A percentile compares a stretch with the other conserved stretches of the same genome.
Evolutionary conservation across 2,329 filamentous ascomycete genomes (phyloP).

Genomic region (Penicillium paneum): DNA sequence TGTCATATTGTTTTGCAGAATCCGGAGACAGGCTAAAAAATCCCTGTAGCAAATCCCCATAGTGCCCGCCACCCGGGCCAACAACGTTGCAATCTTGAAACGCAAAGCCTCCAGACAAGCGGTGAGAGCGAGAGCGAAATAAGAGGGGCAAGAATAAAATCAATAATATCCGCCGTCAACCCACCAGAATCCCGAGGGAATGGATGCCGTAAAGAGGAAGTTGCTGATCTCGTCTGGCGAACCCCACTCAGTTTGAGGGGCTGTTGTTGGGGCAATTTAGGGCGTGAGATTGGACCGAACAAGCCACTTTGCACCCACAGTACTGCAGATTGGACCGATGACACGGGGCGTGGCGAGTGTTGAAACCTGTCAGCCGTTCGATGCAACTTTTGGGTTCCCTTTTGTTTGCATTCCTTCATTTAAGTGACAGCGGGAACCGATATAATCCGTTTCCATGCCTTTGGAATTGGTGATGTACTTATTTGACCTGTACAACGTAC

Average conservation of each 20-base stretch:
- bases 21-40: not conserved
- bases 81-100: not conserved
- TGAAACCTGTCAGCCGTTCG: constrained; percentile 8
- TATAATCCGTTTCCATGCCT: constrained; percentile 16
- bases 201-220: constrained; percentile 21
- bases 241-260: constrained; percentile 18
- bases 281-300: constrained; percentile 11
- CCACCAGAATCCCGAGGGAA: constrained; percentile 20
- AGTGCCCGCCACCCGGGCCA: not conserved
- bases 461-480: constrained; percentile 12
- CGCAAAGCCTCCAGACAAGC: constrained; percentile 18
- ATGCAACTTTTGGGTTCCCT: constrained; percentile 2
- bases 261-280: constrained; percentile 8
- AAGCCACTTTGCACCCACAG: constrained; percentile 18
- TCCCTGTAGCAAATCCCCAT: constrained; percentile 11
- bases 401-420: constrained; percentile 5
- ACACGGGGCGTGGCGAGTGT: constrained; percentile 1
- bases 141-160: constrained; percentile 10
- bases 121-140: constrained; percentile 14
- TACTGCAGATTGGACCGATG: constrained; percentile 13
- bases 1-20: not conserved
- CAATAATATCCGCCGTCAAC: constrained; percentile 4
- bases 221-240: constrained; percentile 21
- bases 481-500: not conserved
- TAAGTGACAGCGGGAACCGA: constrained; percentile 22